Conservation (phyloP, 2,329 filamentous ascomycete genomes). For the Colletotrichum lupini region DNA sequence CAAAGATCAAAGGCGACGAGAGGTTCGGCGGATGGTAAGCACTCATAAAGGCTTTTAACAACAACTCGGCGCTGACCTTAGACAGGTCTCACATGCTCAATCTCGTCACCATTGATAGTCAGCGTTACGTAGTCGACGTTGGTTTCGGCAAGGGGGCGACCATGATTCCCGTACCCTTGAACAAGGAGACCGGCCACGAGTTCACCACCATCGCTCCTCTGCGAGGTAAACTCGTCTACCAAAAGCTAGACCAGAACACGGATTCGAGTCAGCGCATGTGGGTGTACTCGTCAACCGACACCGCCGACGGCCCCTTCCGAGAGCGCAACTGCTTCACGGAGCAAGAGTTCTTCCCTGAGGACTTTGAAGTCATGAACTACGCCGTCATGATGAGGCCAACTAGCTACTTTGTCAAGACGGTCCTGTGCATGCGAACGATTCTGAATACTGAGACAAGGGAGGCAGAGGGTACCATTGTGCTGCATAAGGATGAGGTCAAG, state of each 20-base stretch:
- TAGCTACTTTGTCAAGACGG: conserved; percentile 51
- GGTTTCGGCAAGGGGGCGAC: conserved; percentile 66
- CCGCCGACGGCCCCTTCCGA: conserved; percentile 48
- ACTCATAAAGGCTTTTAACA: background rate
- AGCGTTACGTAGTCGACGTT: conserved; percentile 66
- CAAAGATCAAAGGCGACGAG: conserved; percentile 33
- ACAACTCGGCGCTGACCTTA: conserved; percentile 42
- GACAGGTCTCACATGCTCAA: conserved; percentile 69
- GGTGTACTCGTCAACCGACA: conserved; percentile 49
- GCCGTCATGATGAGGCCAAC: conserved; percentile 46
- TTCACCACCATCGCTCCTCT: conserved; percentile 54
- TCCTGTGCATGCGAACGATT: conserved; percentile 48
- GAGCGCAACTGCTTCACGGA: conserved; percentile 64
- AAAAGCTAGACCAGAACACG: conserved; percentile 44
- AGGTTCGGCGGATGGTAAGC: conserved; percentile 40
- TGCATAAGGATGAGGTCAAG: conserved; percentile 59
- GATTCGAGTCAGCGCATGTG: conserved; percentile 49
- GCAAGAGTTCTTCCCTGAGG: conserved; percentile 57
- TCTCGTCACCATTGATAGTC: conserved; percentile 63
- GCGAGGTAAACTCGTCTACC: conserved; percentile 56
- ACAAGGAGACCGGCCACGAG: conserved; percentile 35
- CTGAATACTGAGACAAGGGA: conserved; percentile 36
- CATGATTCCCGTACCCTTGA: conserved; percentile 46
- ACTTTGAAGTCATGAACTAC: conserved; percentile 60
- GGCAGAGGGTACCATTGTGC: conserved; percentile 52